Conservation (phyloP, 2,329 filamentous ascomycete species). For the Leptographium lundbergii region DNA sequence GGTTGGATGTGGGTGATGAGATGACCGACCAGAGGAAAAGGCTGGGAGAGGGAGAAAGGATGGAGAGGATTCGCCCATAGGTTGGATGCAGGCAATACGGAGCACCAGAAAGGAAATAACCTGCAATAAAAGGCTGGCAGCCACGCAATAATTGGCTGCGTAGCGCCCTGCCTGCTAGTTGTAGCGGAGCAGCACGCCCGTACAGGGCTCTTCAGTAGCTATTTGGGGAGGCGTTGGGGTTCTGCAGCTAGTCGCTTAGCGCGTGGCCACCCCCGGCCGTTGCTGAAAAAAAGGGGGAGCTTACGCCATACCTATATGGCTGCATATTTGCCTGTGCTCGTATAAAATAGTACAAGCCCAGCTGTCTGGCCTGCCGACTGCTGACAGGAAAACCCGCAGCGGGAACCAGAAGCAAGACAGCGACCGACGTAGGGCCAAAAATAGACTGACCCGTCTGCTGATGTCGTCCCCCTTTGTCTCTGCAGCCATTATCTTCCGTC, state of each 20-base stretch:
- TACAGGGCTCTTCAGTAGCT: not conserved
- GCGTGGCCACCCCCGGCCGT: not conserved
- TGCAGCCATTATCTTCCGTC: too few relatives aligned
- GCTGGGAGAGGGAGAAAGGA: not conserved
- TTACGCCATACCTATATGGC: not conserved
- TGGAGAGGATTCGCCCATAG: not conserved
- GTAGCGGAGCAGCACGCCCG: not conserved
- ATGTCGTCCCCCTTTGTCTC: too few relatives aligned
- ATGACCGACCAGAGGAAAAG: not conserved
- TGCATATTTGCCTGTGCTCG: not conserved
- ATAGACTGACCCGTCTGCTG: too few relatives aligned
- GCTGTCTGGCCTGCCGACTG: not conserved
- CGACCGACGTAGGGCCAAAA: too few relatives aligned
- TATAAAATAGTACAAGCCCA: not conserved
- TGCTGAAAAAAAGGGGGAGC: not conserved
- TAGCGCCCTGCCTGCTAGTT: not conserved
- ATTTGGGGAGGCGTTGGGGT: not conserved
- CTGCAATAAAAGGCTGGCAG: not conserved
- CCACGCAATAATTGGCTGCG: not conserved
- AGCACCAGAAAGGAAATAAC: not conserved
- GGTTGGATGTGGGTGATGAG: not conserved
- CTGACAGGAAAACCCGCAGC: too few relatives aligned
- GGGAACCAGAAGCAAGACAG: not conserved
- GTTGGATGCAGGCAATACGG: not conserved
- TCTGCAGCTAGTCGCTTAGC: not conserved